Conservation (phyloP, 2,329 filamentous ascomycete genomes). For the Exserohilum turcica region DNA sequence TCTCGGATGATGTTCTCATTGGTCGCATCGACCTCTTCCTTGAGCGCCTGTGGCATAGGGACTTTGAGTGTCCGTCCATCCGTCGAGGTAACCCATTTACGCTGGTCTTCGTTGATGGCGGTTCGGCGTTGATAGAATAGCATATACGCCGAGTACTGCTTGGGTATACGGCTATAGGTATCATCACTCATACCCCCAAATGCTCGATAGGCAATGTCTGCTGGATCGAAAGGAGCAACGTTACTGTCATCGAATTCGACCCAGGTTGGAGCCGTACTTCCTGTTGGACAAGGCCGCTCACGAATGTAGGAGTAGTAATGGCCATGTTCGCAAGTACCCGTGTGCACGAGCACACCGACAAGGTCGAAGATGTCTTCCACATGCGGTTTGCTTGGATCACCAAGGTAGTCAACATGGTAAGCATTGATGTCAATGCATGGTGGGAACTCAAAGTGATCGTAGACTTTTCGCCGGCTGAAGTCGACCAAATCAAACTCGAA, state of each 20-base stretch:
- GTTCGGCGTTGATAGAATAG: constrained; percentile 89
- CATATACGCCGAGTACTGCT: constrained; percentile 82
- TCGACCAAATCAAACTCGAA: constrained; percentile 82
- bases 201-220: constrained; percentile 73
- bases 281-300: constrained; percentile 67
- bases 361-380: constrained; percentile 84
- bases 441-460: constrained; percentile 92
- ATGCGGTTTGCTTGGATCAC: constrained; percentile 60
- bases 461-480: constrained; percentile 86
- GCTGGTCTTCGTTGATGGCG: constrained; percentile 56
- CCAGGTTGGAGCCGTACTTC: constrained; percentile 63
- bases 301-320: constrained; percentile 98
- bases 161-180: constrained; percentile 33
- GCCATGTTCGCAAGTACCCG: constrained; percentile 88
- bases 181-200: constrained; percentile 59
- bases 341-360: constrained; percentile 92
- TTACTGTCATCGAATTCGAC: constrained; percentile 93
- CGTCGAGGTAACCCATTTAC: constrained; percentile 48
- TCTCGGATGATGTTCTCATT: constrained; percentile 76
- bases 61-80: constrained; percentile 54
- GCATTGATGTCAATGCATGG: constrained; percentile 81
- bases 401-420: constrained; percentile 86
- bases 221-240: constrained; percentile 76
- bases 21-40: constrained; percentile 66
- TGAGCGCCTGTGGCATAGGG: constrained; percentile 52